These are phyloP conservation scores for Fusarium haematococcum DNA, from an alignment of 2,329 filamentous ascomycete species.

Conservation along the genomic window DNA sequence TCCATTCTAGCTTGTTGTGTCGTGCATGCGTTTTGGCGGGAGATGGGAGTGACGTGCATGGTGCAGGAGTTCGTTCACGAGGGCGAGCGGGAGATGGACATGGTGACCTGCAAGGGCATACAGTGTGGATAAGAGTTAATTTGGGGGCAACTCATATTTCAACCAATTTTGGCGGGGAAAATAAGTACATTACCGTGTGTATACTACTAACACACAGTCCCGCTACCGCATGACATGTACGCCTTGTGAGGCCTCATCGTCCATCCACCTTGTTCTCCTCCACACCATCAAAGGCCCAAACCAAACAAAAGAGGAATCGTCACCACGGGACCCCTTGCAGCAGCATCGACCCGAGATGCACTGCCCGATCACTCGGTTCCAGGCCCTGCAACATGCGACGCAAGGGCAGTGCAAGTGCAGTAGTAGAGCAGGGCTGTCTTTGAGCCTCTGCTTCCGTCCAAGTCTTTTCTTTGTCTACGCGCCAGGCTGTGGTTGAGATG, in stretches of 20 bases:
- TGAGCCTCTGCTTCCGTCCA: neutral
- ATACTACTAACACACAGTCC: accelerated
- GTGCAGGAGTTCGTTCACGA: constrained; percentile 35
- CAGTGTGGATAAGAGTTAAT: constrained; percentile 8
- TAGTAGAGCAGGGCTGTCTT: neutral
- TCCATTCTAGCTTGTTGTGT: constrained; percentile 7
- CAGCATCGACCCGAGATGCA: constrained; percentile 7
- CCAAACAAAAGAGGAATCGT: constrained; percentile 26
- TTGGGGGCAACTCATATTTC: too few relatives aligned
- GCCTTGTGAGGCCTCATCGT: constrained; percentile 25
- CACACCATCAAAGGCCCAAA: constrained; percentile 21
- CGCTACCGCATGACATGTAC: constrained; percentile 22
- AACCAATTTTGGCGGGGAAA: too few relatives aligned
- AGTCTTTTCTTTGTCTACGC: neutral
- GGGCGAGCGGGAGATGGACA: constrained; percentile 33
- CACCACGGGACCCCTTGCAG: constrained; percentile 40
- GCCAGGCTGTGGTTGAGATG: neutral
- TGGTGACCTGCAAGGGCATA: constrained; percentile 26
- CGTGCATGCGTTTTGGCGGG: constrained; percentile 31
- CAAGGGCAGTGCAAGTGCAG: neutral
- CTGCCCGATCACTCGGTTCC: constrained; percentile 17
- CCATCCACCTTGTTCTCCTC: constrained; percentile 6
- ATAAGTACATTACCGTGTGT: neutral
- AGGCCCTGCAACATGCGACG: neutral
- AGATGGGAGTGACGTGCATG: constrained; percentile 35